phyloP scores from a whole-genome alignment of 1,284 basidiomycete species.

The Ganoderma sinense region DNA sequence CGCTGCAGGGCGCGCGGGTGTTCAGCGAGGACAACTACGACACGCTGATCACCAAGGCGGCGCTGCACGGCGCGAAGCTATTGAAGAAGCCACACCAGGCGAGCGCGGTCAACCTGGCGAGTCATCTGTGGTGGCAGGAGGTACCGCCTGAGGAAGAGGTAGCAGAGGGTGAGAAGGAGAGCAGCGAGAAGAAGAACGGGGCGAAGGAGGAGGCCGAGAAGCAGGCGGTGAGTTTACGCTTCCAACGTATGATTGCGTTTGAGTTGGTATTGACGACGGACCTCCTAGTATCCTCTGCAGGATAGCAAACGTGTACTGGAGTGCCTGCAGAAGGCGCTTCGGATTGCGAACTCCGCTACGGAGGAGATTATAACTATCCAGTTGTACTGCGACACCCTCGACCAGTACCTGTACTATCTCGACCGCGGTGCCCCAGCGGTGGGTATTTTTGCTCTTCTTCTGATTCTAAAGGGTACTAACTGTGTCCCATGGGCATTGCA shows the following conservation, averaged over 20 bases:
- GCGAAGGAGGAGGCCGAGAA: constrained; percentile 55
- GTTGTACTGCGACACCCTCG: constrained; percentile 92
- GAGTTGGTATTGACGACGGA: neutral
- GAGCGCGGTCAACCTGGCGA: constrained; percentile 91
- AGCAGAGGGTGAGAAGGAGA: constrained; percentile 36
- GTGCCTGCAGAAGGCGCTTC: constrained; percentile 92
- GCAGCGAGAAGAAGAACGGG: constrained; percentile 46
- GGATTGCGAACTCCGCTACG: constrained; percentile 93
- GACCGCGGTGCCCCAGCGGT: constrained; percentile 92
- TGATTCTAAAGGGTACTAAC: neutral
- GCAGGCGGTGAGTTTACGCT: constrained; percentile 62
- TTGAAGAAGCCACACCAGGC: constrained; percentile 97
- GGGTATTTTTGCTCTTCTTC: constrained; percentile 39
- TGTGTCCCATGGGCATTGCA: constrained; percentile 38
- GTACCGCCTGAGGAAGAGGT: constrained; percentile 49
- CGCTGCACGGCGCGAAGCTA: constrained; percentile 91
- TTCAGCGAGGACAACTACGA: constrained; percentile 95
- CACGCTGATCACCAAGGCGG: constrained; percentile 95
- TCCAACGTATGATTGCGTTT: constrained; percentile 48
- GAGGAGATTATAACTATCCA: constrained; percentile 96
- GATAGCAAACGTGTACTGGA: constrained; percentile 96
- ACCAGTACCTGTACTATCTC: constrained; percentile 93
- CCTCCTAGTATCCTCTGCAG: constrained; percentile 78
- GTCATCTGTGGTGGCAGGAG: constrained; percentile 97
- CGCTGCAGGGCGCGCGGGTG: constrained; percentile 84